phyloP scores from a whole-genome alignment of 257 asterid genomes.

The Gentiana macrophylla region DNA sequence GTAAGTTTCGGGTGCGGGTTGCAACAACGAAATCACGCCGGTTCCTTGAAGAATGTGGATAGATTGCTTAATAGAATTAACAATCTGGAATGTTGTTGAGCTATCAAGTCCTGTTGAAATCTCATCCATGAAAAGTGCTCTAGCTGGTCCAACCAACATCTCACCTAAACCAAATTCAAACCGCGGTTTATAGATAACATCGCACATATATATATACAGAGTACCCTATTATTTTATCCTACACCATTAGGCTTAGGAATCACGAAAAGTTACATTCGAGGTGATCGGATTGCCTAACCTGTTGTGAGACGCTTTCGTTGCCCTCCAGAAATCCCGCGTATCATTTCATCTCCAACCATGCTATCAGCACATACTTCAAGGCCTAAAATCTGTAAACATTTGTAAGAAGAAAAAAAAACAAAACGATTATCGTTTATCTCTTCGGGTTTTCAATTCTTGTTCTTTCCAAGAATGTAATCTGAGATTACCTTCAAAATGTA shows the following conservation, averaged over 20 bases:
- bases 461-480: neutral
- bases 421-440: too few species aligned
- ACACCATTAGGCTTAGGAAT: too few species aligned
- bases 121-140: conserved; percentile 91
- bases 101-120: conserved; percentile 91
- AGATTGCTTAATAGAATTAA: conserved; percentile 61
- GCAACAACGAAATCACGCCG: conserved; percentile 70
- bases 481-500: conserved; percentile 60
- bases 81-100: conserved; percentile 79
- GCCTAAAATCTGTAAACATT: conserved; percentile 23
- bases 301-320: conserved; percentile 81
- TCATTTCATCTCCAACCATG: conserved; percentile 74
- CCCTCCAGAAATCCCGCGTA: conserved; percentile 88
- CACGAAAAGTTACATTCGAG: too few species aligned
- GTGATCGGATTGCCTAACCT: conserved; percentile 23
- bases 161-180: conserved; percentile 40
- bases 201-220: too few species aligned
- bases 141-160: conserved; percentile 86
- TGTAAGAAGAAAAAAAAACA: too few species aligned
- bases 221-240: too few species aligned
- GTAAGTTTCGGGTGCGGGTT: conserved; percentile 89
- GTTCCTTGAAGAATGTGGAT: conserved; percentile 82
- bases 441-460: neutral
- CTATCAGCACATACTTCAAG: conserved; percentile 87
- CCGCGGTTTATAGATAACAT: too few species aligned